Percentiles rank a stretch among this genome's conserved stretches.
Evolutionary conservation across 306 rosid species (phyloP).

Genomic region (Cicer arietinum): DNA sequence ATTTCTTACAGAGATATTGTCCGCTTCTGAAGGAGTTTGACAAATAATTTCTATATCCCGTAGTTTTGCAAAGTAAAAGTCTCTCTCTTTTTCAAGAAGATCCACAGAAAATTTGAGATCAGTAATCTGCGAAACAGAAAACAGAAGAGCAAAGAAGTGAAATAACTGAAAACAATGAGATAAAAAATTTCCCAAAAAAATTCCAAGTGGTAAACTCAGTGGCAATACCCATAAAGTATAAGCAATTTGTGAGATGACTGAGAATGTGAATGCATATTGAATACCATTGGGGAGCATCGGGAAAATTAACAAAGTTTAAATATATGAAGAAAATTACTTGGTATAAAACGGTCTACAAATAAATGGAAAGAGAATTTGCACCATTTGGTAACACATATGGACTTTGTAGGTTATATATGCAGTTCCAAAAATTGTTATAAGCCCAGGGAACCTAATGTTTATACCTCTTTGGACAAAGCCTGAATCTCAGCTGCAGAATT

Average conservation of each 20-base stretch:
- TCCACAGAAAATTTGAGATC: conserved; percentile 79
- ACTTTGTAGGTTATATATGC: conserved; percentile 8
- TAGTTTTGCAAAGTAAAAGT: conserved; percentile 86
- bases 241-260: conserved; percentile 5
- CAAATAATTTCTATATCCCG: conserved; percentile 90
- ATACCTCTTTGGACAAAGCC: conserved; percentile 79
- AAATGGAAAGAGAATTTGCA: conserved; percentile 26
- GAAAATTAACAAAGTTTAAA: conserved; percentile 5
- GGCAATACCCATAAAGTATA: conserved; percentile 24
- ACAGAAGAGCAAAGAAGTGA: conserved; percentile 19
- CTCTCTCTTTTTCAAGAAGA: conserved; percentile 84
- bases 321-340: not conserved
- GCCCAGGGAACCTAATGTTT: conserved; percentile 27
- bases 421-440: conserved; percentile 4
- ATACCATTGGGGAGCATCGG: conserved; percentile 12
- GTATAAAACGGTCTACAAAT: conserved; percentile 17
- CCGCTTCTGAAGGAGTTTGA: conserved; percentile 69
- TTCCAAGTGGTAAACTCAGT: conserved; percentile 7
- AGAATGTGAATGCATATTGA: conserved; percentile 19
- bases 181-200: not conserved
- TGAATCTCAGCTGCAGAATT: conserved; percentile 65
- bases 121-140: conserved; percentile 56
- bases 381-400: not conserved
- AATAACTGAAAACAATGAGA: conserved; percentile 10
- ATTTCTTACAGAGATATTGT: conserved; percentile 64